Base-by-base conservation (phyloP, 352 stramenopile species). In the Pythium pectinolyticum region DNA sequence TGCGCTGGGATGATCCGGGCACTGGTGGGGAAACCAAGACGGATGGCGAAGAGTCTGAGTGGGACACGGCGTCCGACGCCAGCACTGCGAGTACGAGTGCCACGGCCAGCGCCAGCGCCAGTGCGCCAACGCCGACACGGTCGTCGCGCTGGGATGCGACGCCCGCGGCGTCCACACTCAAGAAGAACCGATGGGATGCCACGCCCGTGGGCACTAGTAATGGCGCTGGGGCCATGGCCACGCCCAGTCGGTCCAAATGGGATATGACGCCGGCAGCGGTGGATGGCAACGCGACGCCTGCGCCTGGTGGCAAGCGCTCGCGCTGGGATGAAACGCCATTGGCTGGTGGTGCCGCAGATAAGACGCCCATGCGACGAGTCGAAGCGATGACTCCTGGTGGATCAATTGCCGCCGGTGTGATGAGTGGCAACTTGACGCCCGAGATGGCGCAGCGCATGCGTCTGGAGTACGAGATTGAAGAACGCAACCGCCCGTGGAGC, bases 241-340 rank as follows among this genome's bases (percentile, higher is more conserved):
- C 72, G 25, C 57, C 62, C 0, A 62, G 57, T 15, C 31, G 63
- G 20, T 89, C 80, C 27, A 97, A 94, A 62, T 99, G 96, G 96
- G 95, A 98, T 70, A 93, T 94, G 47, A 99, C 96, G 20, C 95
- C 97, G 3, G 76, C 88, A 9, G 56, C 63, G 5, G 57, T 68
- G 10, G 61, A 80, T 46, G 78, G 65, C 14, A 81, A 75, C 17
- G 75, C 68, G 28, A 94, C 78, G 3, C 76, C 84, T 1, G 75
- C 72, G 15, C 72, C 78, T 24, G 83, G 77, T 15, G 75, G 78
- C 17, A 98, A 98, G 72, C 87, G 90, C 25, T 99, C 91, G 22
- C 86, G 97, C 30, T 99, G 97, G 97, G 97, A 99, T 77, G 95
- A 98, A 69, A 99, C 97, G 1, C 96, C 96, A 0, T 71, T 98